phyloP scores from a whole-genome alignment of 331 rosid genomes.

The Arachis monticola region DNA sequence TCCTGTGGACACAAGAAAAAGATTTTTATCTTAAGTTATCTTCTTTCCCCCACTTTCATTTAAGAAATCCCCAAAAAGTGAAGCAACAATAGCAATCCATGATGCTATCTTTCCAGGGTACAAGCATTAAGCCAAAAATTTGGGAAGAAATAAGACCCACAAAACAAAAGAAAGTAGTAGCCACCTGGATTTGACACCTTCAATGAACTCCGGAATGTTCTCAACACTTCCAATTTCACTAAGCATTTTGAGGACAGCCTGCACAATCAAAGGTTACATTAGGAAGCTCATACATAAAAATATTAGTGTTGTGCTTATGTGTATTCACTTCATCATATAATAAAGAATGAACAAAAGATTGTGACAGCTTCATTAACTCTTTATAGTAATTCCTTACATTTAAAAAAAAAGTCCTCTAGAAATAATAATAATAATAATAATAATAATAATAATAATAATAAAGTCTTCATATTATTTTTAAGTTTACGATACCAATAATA shows the following conservation, averaged over 20 bases:
- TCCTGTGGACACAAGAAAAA: constrained; percentile 53
- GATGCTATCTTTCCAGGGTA: constrained; percentile 11
- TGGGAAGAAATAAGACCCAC: not conserved
- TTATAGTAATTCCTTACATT: not conserved
- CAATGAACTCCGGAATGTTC: constrained; percentile 87
- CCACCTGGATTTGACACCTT: constrained; percentile 96
- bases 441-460: too few relatives aligned
- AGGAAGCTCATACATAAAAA: constrained; percentile 22
- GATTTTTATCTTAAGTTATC: constrained; percentile 22
- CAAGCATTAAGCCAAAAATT: constrained; percentile 15
- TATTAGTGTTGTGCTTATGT: not conserved
- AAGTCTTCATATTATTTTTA: not conserved
- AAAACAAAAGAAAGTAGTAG: constrained; percentile 18
- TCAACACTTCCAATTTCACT: constrained; percentile 82
- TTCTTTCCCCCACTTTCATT: not conserved
- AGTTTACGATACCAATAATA: not conserved
- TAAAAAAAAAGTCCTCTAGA: not conserved
- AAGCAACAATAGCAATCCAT: constrained; percentile 15
- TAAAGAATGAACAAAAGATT: not conserved
- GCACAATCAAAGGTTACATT: constrained; percentile 41
- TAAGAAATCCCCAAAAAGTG: not conserved
- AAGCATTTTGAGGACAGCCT: constrained; percentile 98
- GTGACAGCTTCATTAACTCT: constrained; percentile 12
- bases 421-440: too few relatives aligned
- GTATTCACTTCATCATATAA: constrained; percentile 1